Conservation (phyloP, 768 basidiomycete species). For the Pleurotus tuoliensis region DNA sequence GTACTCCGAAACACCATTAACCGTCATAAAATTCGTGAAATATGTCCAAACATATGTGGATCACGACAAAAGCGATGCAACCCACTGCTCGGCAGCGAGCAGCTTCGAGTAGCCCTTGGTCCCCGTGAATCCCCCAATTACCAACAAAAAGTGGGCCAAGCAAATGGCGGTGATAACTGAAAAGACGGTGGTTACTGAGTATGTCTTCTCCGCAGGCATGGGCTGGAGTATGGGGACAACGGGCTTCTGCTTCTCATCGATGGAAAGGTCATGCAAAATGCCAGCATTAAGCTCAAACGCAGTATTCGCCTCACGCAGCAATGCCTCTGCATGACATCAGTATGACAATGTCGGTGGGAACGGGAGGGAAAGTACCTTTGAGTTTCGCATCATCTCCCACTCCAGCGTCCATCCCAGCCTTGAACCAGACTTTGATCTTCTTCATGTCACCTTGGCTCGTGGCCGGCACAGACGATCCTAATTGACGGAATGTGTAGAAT, state of each 20-base stretch:
- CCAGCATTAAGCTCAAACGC: constrained; percentile 47
- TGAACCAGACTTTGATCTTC: constrained; percentile 72
- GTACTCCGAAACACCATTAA: too few species aligned
- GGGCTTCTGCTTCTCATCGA: constrained; percentile 28
- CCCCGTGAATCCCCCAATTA: constrained; percentile 43
- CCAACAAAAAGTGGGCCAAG: constrained; percentile 45
- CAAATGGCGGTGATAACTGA: constrained; percentile 32
- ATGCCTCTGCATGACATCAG: constrained; percentile 27
- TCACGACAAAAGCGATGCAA: constrained; percentile 12
- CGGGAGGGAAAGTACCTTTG: constrained; percentile 33
- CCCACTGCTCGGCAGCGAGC: constrained; percentile 35
- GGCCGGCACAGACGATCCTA: constrained; percentile 41
- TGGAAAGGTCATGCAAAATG: constrained; percentile 38
- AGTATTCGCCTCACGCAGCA: constrained; percentile 43
- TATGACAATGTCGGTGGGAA: constrained; percentile 1
- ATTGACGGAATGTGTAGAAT: constrained; percentile 69
- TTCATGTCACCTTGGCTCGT: constrained; percentile 54
- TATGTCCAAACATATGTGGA: neutral
- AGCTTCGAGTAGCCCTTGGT: constrained; percentile 43
- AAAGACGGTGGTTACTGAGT: constrained; percentile 19
- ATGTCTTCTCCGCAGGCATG: constrained; percentile 2
- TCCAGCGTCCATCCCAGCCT: constrained; percentile 49
- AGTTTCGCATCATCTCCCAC: constrained; percentile 34
- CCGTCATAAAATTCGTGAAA: too few species aligned
- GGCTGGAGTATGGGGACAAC: constrained; percentile 13